Evolutionary conservation across 805 yeast genomes (phyloP), one percentile per base, ranked within the genome.

Genomic region (Myxozyma kluyveri): DNA sequence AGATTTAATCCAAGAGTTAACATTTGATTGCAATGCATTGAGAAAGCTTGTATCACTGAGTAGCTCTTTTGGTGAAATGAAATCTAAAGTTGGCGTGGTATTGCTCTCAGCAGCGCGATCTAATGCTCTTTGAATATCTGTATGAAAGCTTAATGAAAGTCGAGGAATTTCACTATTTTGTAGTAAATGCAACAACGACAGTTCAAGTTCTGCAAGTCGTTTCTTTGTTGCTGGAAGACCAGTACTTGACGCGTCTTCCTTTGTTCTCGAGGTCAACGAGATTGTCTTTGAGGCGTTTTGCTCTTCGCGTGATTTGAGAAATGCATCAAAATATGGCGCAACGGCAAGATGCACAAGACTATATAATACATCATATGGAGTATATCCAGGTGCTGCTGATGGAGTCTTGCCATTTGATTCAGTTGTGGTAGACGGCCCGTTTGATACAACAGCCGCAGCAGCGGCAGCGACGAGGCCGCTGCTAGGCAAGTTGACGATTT

Each of bases 1-100:
- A 31, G 78, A 77, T 54, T 74, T 78, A 17, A 83, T 79, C 97
- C 97, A 90, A 2, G 72, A 71, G 61, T 86, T 86, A 7, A 83
- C 95, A 1, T 75, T 73, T 2, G 74, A 67, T 48, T 93, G 95
- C n/a, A 88, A 67, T 42, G 73, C 74, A 61, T 90, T 90, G 40
- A 90, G 69, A 52, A 83, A 76, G 0, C 66, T 61, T 0, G 85
- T 67, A 59, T 86, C 88, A 1, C 69, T 59, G 0, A 79, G 60
- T 3, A 74, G 59, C 0, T 66, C 67, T 1, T 71, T 70, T 0
- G 75, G 66, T n/a, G n/a, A n/a, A 2, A 78, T 58, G 36, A 62
- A 54, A 27, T 66, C 68, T 10, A 64, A 52, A 52, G 17, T 56
- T 57, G 36, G 56, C 48, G 38, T 40, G 67, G 58, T 21, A 59